A percentile compares a stretch with the other conserved stretches of the same genome.
phyloP scores from a whole-genome alignment of 2,329 filamentous ascomycete genomes.

The Xylariaceae sp. region DNA sequence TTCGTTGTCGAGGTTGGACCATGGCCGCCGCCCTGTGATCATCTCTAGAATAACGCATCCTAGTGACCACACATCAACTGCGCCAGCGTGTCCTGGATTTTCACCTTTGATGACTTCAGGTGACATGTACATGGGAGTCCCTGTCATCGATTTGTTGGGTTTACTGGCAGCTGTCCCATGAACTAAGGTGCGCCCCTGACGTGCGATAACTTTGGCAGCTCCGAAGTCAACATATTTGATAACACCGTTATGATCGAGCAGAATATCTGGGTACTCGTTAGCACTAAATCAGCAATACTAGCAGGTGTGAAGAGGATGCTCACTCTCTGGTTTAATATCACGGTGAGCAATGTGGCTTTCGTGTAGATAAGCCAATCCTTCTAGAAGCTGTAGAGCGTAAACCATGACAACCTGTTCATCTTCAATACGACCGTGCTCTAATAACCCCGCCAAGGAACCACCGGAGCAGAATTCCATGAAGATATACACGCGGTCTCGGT shows the following conservation, averaged over 20 bases:
- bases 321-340: constrained; percentile 97
- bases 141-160: constrained; percentile 90
- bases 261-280: constrained; percentile 68
- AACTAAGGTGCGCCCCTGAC: constrained; percentile 86
- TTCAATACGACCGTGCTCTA: constrained; percentile 96
- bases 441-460: constrained; percentile 83
- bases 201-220: constrained; percentile 94
- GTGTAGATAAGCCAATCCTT: constrained; percentile 92
- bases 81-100: constrained; percentile 77
- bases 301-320: constrained; percentile 46
- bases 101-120: constrained; percentile 97
- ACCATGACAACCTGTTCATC: constrained; percentile 98
- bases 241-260: constrained; percentile 95
- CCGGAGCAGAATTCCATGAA: constrained; percentile 99
- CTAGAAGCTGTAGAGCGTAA: constrained; percentile 90
- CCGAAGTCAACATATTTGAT: constrained; percentile 99
- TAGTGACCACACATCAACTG: constrained; percentile 94
- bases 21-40: constrained; percentile 91
- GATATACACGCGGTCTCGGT: constrained; percentile 99
- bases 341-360: constrained; percentile 91
- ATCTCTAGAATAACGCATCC: constrained; percentile 98
- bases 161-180: constrained; percentile 65
- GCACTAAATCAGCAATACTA: constrained; percentile 28
- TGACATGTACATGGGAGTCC: constrained; percentile 99
- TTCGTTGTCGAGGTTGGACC: constrained; percentile 96